Evolutionary conservation across 2,329 filamentous ascomycete genomes (phyloP).

Genomic region (Ambrosiella beaveri): DNA sequence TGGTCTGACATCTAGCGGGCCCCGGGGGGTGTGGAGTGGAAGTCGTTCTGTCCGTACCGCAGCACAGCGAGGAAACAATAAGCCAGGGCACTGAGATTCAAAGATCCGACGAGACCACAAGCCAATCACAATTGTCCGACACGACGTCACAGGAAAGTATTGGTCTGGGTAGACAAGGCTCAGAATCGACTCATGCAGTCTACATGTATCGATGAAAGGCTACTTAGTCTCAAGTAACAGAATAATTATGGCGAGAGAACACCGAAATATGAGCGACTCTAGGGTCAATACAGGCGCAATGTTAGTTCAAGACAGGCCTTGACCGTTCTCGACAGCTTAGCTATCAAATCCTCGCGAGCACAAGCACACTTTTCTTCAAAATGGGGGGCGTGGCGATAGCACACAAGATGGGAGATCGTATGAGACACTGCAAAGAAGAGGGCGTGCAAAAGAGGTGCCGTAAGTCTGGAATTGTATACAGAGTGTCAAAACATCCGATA

Average conservation of each 20-base stretch:
- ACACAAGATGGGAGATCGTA: not conserved
- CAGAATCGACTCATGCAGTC: too few species aligned
- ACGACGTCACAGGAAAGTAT: too few species aligned
- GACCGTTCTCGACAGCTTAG: too few species aligned
- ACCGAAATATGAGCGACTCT: too few species aligned
- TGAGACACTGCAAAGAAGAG: not conserved
- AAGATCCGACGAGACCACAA: not conserved
- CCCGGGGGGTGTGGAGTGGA: slow-evolving; percentile 11
- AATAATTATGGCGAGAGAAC: too few species aligned
- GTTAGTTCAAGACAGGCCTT: too few species aligned
- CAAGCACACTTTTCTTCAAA: not conserved
- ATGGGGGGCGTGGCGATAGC: not conserved
- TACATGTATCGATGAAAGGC: too few species aligned
- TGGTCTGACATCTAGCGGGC: slow-evolving; percentile 12
- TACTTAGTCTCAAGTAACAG: too few species aligned
- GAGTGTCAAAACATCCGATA: not conserved
- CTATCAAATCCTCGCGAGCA: too few species aligned
- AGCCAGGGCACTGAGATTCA: not conserved
- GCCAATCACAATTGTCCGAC: not conserved
- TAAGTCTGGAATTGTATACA: not conserved
- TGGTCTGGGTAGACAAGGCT: too few species aligned
- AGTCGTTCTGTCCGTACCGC: slow-evolving; percentile 6
- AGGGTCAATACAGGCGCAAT: too few species aligned
- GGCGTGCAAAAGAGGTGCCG: not conserved
- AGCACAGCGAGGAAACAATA: not conserved